Evolutionary conservation across 1,139 yeast genomes (phyloP).

Genomic region (Wickerhamiella infanticola): DNA sequence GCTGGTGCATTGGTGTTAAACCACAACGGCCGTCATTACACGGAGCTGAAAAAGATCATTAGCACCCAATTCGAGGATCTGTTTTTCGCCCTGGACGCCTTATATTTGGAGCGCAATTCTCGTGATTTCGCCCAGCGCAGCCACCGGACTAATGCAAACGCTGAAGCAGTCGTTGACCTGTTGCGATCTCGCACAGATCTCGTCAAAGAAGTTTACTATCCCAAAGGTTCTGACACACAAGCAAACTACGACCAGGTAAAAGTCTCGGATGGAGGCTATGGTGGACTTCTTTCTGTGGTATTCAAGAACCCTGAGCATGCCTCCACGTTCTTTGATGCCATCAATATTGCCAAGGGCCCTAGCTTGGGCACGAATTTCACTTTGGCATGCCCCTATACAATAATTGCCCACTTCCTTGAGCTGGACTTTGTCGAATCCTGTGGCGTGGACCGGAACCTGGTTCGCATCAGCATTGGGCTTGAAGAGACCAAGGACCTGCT

Average conservation of each 20-base stretch:
- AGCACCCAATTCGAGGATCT: conserved; percentile 50
- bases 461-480: conserved; percentile 73
- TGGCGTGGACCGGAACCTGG: conserved; percentile 71
- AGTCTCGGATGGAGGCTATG: conserved; percentile 71
- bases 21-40: conserved; percentile 42
- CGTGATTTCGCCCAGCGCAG: conserved; percentile 71
- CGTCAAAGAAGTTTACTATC: conserved; percentile 55
- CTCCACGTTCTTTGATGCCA: conserved; percentile 54
- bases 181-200: conserved; percentile 22
- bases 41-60: conserved; percentile 35
- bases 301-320: conserved; percentile 58
- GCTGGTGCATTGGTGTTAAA: conserved; percentile 81
- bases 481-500: conserved; percentile 30
- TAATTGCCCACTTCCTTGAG: conserved; percentile 77
- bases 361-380: conserved; percentile 91
- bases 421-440: conserved; percentile 66
- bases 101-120: conserved; percentile 81
- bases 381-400: conserved; percentile 78
- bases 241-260: conserved; percentile 56
- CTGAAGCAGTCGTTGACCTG: conserved; percentile 37
- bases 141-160: conserved; percentile 45
- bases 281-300: conserved; percentile 71
- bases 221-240: conserved; percentile 39
- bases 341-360: conserved; percentile 78
- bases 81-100: conserved; percentile 89